phyloP scores from a whole-genome alignment of 148 eudicot genomes.

The Rhododendron henanense region DNA sequence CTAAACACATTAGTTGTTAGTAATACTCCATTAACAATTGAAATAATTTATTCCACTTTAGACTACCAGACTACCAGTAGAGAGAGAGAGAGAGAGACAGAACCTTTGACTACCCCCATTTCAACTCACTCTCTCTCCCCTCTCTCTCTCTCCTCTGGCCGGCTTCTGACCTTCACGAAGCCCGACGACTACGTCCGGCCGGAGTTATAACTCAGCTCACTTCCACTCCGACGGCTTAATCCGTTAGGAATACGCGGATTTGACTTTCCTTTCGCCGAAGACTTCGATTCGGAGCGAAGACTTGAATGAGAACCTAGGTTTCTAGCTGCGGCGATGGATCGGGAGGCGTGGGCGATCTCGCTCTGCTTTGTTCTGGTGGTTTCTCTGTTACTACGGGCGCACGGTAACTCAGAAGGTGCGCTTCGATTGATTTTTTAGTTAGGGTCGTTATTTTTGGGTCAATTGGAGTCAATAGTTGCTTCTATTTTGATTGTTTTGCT shows the following conservation, averaged over 20 bases:
- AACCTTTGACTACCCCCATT: background rate
- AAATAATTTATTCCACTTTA: background rate
- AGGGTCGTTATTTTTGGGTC: background rate
- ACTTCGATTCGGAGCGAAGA: background rate
- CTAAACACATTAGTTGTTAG: background rate
- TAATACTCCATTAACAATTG: no score
- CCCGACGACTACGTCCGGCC: background rate
- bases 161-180: background rate
- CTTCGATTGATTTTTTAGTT: background rate
- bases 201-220: background rate
- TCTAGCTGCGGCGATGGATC: conserved; percentile 4
- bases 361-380: conserved; percentile 1
- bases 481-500: background rate
- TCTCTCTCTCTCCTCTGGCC: background rate
- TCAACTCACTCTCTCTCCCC: background rate
- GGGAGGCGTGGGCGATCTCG: background rate
- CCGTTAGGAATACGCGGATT: background rate
- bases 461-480: background rate
- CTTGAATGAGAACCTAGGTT: background rate
- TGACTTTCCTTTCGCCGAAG: background rate
- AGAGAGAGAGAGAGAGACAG: background rate
- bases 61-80: background rate
- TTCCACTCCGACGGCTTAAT: background rate
- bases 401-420: conserved; percentile 11
- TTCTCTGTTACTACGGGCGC: background rate